Conservation (phyloP, 2,329 filamentous ascomycete species). For the Aspergillus vadensis region DNA sequence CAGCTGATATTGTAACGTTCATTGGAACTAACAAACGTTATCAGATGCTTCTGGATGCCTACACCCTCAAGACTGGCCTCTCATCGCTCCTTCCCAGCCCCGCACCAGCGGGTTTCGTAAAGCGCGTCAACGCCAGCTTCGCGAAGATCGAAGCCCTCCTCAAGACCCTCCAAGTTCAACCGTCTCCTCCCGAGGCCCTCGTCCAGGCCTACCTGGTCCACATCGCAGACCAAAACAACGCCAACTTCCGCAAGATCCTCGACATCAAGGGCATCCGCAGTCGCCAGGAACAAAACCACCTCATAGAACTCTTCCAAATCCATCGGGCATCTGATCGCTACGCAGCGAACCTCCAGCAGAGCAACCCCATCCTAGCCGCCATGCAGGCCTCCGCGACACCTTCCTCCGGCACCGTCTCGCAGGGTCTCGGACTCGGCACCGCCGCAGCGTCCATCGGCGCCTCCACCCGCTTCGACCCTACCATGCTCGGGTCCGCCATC, state of each 20-base stretch:
- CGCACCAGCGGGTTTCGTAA: conserved; percentile 69
- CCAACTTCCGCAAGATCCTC: conserved; percentile 94
- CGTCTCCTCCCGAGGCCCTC: conserved; percentile 86
- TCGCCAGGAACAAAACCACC: conserved; percentile 76
- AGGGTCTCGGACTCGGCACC: conserved; percentile 50
- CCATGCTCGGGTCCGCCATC: conserved; percentile 80
- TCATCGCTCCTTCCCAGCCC: conserved; percentile 58
- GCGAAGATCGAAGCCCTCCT: conserved; percentile 86
- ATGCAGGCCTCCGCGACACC: conserved; percentile 48
- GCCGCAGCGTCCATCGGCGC: conserved; percentile 46
- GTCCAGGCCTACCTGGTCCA: conserved; percentile 98
- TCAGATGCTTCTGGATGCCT: conserved; percentile 93
- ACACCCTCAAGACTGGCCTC: conserved; percentile 59
- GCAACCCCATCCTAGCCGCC: conserved; percentile 70
- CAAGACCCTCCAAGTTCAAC: conserved; percentile 93
- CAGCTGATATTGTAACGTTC: background rate
- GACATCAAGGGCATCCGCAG: conserved; percentile 87
- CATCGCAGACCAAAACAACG: conserved; percentile 88
- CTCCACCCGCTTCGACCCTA: conserved; percentile 71
- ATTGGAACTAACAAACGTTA: conserved; percentile 4
- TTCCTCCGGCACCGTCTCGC: conserved; percentile 43
- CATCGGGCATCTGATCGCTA: conserved; percentile 70
- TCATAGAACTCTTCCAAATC: conserved; percentile 88
- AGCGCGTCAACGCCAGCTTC: conserved; percentile 82
- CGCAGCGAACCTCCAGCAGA: conserved; percentile 66